These are phyloP conservation scores for Pseudodiploospora longispora DNA, from an alignment of 2,329 filamentous ascomycete genomes.

Conservation along the genomic window DNA sequence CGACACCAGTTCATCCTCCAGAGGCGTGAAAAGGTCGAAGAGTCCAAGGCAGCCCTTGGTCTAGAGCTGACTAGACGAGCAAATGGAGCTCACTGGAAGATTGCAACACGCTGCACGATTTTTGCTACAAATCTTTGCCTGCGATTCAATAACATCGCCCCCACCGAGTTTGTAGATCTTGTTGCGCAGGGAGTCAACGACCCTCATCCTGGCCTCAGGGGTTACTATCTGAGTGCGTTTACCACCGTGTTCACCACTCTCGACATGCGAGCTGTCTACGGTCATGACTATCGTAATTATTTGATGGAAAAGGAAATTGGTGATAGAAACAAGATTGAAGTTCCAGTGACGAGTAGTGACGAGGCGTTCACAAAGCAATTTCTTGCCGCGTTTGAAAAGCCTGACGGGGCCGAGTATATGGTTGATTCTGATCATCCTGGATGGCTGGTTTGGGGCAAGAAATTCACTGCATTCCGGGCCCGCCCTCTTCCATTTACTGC, in stretches of 20 bases:
- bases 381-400: conserved; percentile 67
- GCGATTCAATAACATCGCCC: conserved; percentile 83
- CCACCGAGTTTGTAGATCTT: conserved; percentile 72
- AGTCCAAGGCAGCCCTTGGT: conserved; percentile 72
- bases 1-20: conserved; percentile 65
- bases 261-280: conserved; percentile 77
- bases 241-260: conserved; percentile 72
- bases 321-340: conserved; percentile 66
- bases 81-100: conserved; percentile 87
- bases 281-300: conserved; percentile 81
- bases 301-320: conserved; percentile 66
- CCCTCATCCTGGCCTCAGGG: conserved; percentile 76
- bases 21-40: conserved; percentile 70
- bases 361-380: conserved; percentile 71
- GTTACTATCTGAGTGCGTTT: conserved; percentile 74
- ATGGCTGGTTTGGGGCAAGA: conserved; percentile 93
- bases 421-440: conserved; percentile 88
- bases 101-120: conserved; percentile 79
- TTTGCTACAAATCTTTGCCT: conserved; percentile 87
- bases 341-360: conserved; percentile 67
- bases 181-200: conserved; percentile 79
- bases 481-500: conserved; percentile 57
- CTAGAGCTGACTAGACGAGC: conserved; percentile 73
- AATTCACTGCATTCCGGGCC: conserved; percentile 70
- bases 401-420: conserved; percentile 65